These are phyloP conservation scores for Fomitopsis betulina DNA, from an alignment of 1,284 basidiomycete genomes.

Conservation along the genomic window DNA sequence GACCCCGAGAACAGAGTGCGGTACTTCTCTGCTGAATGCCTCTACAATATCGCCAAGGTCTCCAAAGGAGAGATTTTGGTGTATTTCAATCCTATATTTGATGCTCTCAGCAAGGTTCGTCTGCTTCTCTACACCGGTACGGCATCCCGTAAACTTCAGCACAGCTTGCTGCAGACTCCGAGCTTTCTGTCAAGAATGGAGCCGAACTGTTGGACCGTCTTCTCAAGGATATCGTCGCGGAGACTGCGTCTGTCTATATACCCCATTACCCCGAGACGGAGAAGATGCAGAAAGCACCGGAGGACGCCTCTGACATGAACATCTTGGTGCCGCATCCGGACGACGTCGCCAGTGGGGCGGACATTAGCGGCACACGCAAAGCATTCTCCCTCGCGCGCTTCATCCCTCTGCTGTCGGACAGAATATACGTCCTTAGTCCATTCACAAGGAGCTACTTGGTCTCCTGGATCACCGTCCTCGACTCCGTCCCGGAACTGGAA, in stretches of 20 bases:
- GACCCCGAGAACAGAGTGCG: slow-evolving; percentile 95
- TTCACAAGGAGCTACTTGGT: slow-evolving; percentile 96
- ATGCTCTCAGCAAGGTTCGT: slow-evolving; percentile 90
- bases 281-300: slow-evolving; percentile 47
- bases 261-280: slow-evolving; percentile 83
- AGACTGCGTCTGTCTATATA: slow-evolving; percentile 93
- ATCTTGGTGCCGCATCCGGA: slow-evolving; percentile 66
- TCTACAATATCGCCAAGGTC: slow-evolving; percentile 99
- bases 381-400: slow-evolving; percentile 95
- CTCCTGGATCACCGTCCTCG: slow-evolving; percentile 94
- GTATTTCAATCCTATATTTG: slow-evolving; percentile 98
- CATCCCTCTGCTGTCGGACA: slow-evolving; percentile 89
- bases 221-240: slow-evolving; percentile 96
- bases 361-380: slow-evolving; percentile 47
- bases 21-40: slow-evolving; percentile 95
- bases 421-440: slow-evolving; percentile 93
- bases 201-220: slow-evolving; percentile 97
- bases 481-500: slow-evolving; percentile 96
- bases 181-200: slow-evolving; percentile 97
- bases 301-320: slow-evolving; percentile 27
- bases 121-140: not conserved
- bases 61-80: slow-evolving; percentile 96
- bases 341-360: slow-evolving; percentile 41
- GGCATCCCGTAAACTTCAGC: slow-evolving; percentile 8
- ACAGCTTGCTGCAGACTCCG: slow-evolving; percentile 94